These are phyloP conservation scores for Phoenix dactylifera DNA, from an alignment of 176 grass and related monocot genomes.

Conservation along the genomic window DNA sequence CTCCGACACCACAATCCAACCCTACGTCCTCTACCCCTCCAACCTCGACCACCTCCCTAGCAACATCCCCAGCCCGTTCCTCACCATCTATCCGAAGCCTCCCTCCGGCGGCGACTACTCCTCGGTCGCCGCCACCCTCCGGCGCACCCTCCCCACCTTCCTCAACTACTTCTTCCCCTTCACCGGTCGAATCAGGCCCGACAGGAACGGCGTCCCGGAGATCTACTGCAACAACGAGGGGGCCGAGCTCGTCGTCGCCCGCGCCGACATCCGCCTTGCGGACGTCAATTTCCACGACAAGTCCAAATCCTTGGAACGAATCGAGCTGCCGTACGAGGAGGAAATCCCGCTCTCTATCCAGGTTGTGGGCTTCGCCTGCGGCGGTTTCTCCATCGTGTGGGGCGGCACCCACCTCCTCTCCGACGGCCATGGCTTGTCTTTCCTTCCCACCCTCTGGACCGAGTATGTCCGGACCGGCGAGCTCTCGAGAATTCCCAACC, in stretches of 20 bases:
- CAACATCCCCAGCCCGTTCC: constrained; percentile 39
- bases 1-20: constrained; percentile 17
- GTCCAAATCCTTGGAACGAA: constrained; percentile 21
- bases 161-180: constrained; percentile 32
- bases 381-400: constrained; percentile 61
- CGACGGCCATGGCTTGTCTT: constrained; percentile 50
- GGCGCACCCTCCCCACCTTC: constrained; percentile 22
- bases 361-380: constrained; percentile 54
- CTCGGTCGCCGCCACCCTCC: constrained; percentile 4
- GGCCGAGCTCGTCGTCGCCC: constrained; percentile 56
- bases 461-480: constrained; percentile 25
- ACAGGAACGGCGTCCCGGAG: not conserved
- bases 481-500: constrained; percentile 35
- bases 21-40: constrained; percentile 26
- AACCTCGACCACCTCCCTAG: constrained; percentile 48
- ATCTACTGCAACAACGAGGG: constrained; percentile 40
- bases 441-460: constrained; percentile 39
- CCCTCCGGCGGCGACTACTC: constrained; percentile 7
- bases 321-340: constrained; percentile 31
- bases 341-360: constrained; percentile 60
- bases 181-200: not conserved
- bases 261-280: constrained; percentile 10
- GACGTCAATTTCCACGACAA: constrained; percentile 44
- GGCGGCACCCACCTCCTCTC: constrained; percentile 48
- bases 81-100: constrained; percentile 24